phyloP scores from a whole-genome alignment of 2,329 filamentous ascomycete species.

The Penicillium decumbens region DNA sequence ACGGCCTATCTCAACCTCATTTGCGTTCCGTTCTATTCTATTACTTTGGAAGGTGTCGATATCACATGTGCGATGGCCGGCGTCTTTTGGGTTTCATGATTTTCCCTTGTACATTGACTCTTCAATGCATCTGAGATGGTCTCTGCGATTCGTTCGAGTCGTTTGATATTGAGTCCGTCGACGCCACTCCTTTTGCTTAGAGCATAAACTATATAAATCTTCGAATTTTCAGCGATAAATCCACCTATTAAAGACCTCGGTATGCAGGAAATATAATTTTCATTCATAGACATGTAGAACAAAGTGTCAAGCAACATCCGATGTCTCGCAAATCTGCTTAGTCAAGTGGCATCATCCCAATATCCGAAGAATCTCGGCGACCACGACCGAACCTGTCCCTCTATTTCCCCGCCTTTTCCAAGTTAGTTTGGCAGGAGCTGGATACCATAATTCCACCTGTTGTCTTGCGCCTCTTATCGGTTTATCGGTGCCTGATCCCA shows the following conservation, averaged over 20 bases:
- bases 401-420: slow-evolving; percentile 27
- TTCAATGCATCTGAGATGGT: slow-evolving; percentile 10
- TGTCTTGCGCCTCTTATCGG: background rate
- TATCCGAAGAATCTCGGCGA: slow-evolving; percentile 30
- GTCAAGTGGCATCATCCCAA: slow-evolving; percentile 18
- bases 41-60: slow-evolving; percentile 11
- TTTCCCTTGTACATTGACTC: slow-evolving; percentile 13
- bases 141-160: background rate
- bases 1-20: slow-evolving; percentile 6
- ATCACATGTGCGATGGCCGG: slow-evolving; percentile 12
- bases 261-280: background rate
- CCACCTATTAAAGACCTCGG: slow-evolving; percentile 9
- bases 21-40: background rate
- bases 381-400: slow-evolving; percentile 26
- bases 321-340: slow-evolving; percentile 16
- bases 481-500: background rate
- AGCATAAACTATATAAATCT: background rate
- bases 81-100: slow-evolving; percentile 10
- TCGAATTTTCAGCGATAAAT: background rate
- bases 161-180: background rate
- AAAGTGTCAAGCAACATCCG: background rate
- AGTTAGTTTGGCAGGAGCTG: background rate
- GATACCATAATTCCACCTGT: background rate
- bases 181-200: background rate
- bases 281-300: slow-evolving; percentile 7